These are phyloP conservation scores for Mycena indigotica DNA, from an alignment of 768 basidiomycete species.

Conservation along the genomic window DNA sequence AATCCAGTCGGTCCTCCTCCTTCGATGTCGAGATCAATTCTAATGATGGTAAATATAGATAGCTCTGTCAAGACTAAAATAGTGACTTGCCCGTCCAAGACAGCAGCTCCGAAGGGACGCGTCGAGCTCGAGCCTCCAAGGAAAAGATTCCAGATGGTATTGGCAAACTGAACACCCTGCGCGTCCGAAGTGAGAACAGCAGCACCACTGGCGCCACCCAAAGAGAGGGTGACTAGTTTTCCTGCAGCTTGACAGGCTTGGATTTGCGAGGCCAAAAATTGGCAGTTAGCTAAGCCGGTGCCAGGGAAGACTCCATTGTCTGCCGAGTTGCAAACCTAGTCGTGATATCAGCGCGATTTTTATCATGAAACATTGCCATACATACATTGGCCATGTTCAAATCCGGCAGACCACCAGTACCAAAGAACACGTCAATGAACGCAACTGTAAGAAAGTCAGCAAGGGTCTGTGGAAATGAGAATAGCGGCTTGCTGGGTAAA, in stretches of 20 bases:
- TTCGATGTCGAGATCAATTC: conserved; percentile 72
- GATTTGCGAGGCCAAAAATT: conserved; percentile 62
- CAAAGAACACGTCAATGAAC: conserved; percentile 16
- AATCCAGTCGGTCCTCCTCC: conserved; percentile 55
- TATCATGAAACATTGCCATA: no score
- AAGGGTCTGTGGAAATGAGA: background rate
- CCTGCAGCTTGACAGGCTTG: conserved; percentile 64
- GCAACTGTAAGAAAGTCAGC: background rate
- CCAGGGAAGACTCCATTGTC: conserved; percentile 54
- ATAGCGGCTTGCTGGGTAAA: background rate
- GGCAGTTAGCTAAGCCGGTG: conserved; percentile 64
- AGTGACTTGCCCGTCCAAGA: conserved; percentile 61
- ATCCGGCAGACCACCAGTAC: conserved; percentile 13
- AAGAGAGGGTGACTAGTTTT: conserved; percentile 53
- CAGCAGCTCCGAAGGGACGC: conserved; percentile 67
- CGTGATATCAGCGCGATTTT: background rate
- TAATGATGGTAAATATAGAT: background rate
- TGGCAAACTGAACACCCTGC: conserved; percentile 56
- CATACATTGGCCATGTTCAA: conserved; percentile 22
- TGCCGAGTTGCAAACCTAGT: conserved; percentile 55
- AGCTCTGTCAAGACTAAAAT: background rate
- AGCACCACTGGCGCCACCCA: conserved; percentile 62
- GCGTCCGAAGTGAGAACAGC: conserved; percentile 57
- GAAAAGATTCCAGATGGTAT: conserved; percentile 70
- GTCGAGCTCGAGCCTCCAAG: conserved; percentile 49